These are phyloP conservation scores for Paracamarosporium sp. DNA, from an alignment of 2,329 filamentous ascomycete species.

Conservation along the genomic window DNA sequence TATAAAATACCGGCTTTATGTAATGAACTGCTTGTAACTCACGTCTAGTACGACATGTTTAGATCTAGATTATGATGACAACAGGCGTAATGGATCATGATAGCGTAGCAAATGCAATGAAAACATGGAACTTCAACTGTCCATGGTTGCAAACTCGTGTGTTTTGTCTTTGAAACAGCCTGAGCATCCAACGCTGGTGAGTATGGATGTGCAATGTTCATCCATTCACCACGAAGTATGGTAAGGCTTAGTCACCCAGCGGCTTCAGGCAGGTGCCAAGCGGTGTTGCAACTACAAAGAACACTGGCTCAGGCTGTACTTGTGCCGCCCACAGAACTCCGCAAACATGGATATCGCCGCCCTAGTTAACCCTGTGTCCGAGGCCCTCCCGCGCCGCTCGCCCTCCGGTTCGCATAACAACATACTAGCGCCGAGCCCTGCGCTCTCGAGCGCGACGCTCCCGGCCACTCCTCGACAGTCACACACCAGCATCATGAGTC, in stretches of 20 bases:
- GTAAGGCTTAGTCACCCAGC: slow-evolving; percentile 2
- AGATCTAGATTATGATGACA: background rate
- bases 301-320: slow-evolving; percentile 15
- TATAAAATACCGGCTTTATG: slow-evolving; percentile 12
- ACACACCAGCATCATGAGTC: slow-evolving; percentile 30
- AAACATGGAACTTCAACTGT: slow-evolving; percentile 2
- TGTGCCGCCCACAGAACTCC: slow-evolving; percentile 24
- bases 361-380: slow-evolving; percentile 42
- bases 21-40: slow-evolving; percentile 20
- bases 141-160: background rate
- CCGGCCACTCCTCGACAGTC: slow-evolving; percentile 30
- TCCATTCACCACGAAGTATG: background rate
- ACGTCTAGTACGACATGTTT: background rate
- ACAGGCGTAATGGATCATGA: slow-evolving; percentile 11
- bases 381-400: slow-evolving; percentile 40
- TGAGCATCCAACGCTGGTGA: background rate
- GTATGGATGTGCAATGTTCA: background rate
- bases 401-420: slow-evolving; percentile 35
- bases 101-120: slow-evolving; percentile 9
- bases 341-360: slow-evolving; percentile 44
- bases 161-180: too few species aligned
- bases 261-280: slow-evolving; percentile 7
- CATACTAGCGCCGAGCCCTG: slow-evolving; percentile 35
- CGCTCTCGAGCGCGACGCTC: slow-evolving; percentile 35
- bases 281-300: slow-evolving; percentile 11